Percentiles rank a stretch among this genome's conserved stretches.
phyloP scores from a whole-genome alignment of 1,284 basidiomycete genomes.

The Tausonia pullulans region DNA sequence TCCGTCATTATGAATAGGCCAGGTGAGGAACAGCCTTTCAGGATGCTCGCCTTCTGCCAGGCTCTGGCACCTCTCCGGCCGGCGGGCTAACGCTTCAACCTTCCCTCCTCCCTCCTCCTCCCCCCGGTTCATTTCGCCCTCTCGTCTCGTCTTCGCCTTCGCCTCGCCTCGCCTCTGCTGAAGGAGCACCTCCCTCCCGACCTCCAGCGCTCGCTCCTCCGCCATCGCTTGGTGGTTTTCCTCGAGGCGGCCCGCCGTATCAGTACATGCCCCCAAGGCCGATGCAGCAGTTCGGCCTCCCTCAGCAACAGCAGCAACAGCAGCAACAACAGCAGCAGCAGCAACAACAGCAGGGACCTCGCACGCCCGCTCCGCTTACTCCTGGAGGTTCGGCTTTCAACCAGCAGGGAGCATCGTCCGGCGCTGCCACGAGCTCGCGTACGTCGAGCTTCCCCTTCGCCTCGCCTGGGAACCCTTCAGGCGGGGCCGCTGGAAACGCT shows the following conservation, averaged over 20 bases:
- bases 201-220: constrained; percentile 9
- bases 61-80: background rate
- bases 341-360: constrained; percentile 7
- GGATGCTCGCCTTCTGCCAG: background rate
- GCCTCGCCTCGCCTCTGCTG: background rate
- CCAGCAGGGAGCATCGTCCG: too few species aligned
- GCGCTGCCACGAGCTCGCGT: too few species aligned
- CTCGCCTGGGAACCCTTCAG: constrained; percentile 3
- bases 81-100: background rate
- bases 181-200: background rate
- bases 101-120: background rate
- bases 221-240: constrained; percentile 7
- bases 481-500: background rate
- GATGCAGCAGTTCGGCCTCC: constrained; percentile 5
- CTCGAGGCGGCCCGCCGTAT: constrained; percentile 10
- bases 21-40: background rate
- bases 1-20: constrained; percentile 3
- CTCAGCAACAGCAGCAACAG: constrained; percentile 8
- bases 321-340: constrained; percentile 1
- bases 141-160: background rate
- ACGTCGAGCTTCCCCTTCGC: background rate
- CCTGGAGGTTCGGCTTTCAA: background rate
- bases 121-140: background rate
- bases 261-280: constrained; percentile 12
- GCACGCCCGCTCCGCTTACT: constrained; percentile 8